Evolutionary conservation across 169 alveolate species (phyloP).

Genomic region (Plasmodium blacklocki): DNA sequence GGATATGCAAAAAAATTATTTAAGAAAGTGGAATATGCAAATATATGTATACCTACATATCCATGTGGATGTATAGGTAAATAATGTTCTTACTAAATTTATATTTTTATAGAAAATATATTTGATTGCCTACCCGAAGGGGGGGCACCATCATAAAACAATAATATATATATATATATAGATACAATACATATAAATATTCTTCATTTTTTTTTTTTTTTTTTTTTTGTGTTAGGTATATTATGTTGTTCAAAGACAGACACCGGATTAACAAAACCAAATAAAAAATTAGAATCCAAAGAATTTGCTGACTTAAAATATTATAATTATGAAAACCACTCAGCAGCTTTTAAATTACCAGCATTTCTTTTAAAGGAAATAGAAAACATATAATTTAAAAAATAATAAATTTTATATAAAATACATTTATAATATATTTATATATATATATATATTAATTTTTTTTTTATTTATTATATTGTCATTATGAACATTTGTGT

Average conservation of each 20-base stretch:
- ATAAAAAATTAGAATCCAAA: conserved; percentile 30
- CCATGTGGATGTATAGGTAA: conserved; percentile 78
- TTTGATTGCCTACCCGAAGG: no score
- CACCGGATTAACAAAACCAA: conserved; percentile 61
- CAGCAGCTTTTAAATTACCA: conserved; percentile 53
- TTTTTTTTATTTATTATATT: no score
- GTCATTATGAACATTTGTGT: no score
- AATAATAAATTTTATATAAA: background rate
- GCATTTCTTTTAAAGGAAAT: conserved; percentile 54
- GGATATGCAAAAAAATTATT: conserved; percentile 62
- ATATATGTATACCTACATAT: conserved; percentile 72
- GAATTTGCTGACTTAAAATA: conserved; percentile 40
- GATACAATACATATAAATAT: background rate
- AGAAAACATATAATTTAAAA: conserved; percentile 24
- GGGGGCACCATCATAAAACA: background rate
- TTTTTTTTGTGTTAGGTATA: conserved; percentile 16
- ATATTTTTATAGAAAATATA: no score
- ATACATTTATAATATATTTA: background rate
- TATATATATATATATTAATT: background rate
- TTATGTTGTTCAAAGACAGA: conserved; percentile 69
- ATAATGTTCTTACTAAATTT: background rate
- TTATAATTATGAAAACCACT: conserved; percentile 60
- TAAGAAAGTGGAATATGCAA: conserved; percentile 75
- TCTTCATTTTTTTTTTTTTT: background rate
- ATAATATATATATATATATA: conserved; percentile 1